phyloP scores from a whole-genome alignment of 2,329 filamentous ascomycete genomes.

The Pseudogymnoascus sp. region DNA sequence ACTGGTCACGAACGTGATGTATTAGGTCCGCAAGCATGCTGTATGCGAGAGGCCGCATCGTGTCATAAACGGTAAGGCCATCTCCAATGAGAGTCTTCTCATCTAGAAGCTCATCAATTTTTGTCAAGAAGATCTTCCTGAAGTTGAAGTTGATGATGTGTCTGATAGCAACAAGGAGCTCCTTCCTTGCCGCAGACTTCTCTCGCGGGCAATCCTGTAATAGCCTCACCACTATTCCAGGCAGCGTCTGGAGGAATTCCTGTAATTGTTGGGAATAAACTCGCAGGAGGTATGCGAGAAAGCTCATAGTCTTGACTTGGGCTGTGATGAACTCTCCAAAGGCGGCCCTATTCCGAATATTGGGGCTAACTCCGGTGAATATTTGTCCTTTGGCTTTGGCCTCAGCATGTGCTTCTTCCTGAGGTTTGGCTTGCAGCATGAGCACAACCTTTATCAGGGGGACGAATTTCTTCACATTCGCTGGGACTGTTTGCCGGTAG shows the following conservation, averaged over 20 bases:
- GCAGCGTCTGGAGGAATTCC: conserved; percentile 79
- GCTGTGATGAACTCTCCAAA: conserved; percentile 98
- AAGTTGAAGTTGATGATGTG: conserved; percentile 99
- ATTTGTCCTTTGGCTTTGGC: conserved; percentile 71
- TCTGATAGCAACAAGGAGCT: conserved; percentile 88
- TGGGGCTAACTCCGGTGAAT: conserved; percentile 86
- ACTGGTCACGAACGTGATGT: conserved; percentile 86
- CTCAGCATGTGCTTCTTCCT: conserved; percentile 84
- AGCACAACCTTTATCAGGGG: conserved; percentile 89
- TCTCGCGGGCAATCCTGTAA: conserved; percentile 91
- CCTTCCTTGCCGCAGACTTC: conserved; percentile 88
- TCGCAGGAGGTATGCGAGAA: conserved; percentile 83
- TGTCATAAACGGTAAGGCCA: conserved; percentile 92
- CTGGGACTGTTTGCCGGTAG: conserved; percentile 67
- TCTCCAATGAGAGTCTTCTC: conserved; percentile 92
- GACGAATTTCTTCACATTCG: conserved; percentile 87
- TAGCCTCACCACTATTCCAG: conserved; percentile 81
- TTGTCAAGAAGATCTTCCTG: conserved; percentile 83
- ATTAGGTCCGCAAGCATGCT: conserved; percentile 98
- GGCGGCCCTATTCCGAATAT: conserved; percentile 85
- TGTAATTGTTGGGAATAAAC: conserved; percentile 79
- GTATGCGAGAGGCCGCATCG: conserved; percentile 89
- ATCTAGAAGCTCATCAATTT: conserved; percentile 91
- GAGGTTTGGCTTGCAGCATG: conserved; percentile 80
- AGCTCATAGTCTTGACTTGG: conserved; percentile 99